These are phyloP conservation scores for Brassica cretica DNA, from an alignment of 345 rosid species.

Conservation along the genomic window DNA sequence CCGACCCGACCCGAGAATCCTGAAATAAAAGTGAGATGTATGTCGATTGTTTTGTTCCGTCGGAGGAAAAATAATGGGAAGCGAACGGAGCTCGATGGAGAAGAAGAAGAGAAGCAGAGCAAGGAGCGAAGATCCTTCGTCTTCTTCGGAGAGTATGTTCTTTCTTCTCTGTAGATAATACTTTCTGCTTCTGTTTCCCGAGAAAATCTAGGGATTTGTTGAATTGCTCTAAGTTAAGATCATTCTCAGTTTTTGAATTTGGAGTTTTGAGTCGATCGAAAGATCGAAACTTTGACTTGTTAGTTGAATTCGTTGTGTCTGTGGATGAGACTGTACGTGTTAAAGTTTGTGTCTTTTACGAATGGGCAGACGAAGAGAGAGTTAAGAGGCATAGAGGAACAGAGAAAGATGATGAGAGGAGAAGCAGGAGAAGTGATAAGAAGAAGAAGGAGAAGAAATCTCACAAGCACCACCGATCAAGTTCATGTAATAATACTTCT, in stretches of 20 bases:
- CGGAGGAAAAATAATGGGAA: slow-evolving; percentile 49
- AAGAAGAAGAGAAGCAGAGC: slow-evolving; percentile 57
- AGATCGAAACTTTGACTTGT: background rate
- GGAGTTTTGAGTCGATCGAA: background rate
- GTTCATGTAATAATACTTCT: slow-evolving; percentile 44
- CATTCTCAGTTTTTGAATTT: background rate
- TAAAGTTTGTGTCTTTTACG: background rate
- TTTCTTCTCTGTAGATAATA: background rate
- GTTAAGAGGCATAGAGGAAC: slow-evolving; percentile 55
- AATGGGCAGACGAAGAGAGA: slow-evolving; percentile 53
- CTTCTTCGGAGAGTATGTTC: slow-evolving; percentile 46
- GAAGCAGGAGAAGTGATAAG: slow-evolving; percentile 50
- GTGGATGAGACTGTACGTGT: background rate
- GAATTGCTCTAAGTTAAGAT: background rate
- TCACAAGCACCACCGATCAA: slow-evolving; percentile 59
- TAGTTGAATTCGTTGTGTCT: background rate
- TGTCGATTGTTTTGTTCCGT: background rate
- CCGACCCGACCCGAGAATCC: slow-evolving; percentile 29
- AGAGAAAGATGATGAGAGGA: slow-evolving; percentile 50
- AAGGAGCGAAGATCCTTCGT: slow-evolving; percentile 40
- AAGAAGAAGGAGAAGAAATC: slow-evolving; percentile 54
- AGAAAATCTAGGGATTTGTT: slow-evolving; percentile 7
- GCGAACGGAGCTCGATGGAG: slow-evolving; percentile 58
- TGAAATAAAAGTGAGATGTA: background rate
- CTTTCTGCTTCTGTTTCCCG: slow-evolving; percentile 4